These are phyloP conservation scores for Colletotrichum sp. DNA, from an alignment of 2,329 filamentous ascomycete genomes.

Conservation along the genomic window DNA sequence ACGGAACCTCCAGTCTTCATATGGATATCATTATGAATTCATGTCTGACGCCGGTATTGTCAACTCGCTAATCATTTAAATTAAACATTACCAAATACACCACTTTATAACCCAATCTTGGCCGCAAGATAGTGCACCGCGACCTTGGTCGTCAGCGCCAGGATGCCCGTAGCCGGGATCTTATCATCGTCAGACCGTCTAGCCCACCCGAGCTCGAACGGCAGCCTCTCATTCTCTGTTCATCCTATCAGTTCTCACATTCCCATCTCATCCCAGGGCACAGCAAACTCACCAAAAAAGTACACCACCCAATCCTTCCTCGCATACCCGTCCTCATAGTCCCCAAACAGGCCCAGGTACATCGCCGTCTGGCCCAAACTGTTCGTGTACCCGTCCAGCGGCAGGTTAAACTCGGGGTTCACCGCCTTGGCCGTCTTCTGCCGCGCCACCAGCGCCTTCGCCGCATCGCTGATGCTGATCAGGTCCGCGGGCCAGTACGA, in stretches of 20 bases:
- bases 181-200: slow-evolving; percentile 3
- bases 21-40: not conserved
- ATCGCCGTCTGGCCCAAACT: slow-evolving; percentile 22
- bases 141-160: slow-evolving; percentile 1
- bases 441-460: slow-evolving; percentile 27
- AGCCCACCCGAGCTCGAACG: not conserved
- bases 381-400: slow-evolving; percentile 2
- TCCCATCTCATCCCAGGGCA: not conserved
- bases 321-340: slow-evolving; percentile 21
- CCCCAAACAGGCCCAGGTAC: slow-evolving; percentile 21
- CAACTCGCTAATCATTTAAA: not conserved
- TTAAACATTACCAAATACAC: not conserved
- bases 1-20: not conserved
- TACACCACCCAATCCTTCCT: slow-evolving; percentile 17
- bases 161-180: not conserved
- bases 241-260: not conserved
- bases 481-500: not conserved
- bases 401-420: slow-evolving; percentile 27
- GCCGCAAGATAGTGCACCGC: not conserved
- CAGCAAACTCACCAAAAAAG: slow-evolving; percentile 9
- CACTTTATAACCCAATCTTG: not conserved
- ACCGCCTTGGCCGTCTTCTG: slow-evolving; percentile 21
- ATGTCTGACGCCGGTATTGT: not conserved
- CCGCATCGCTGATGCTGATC: slow-evolving; percentile 21
- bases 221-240: not conserved